Evolutionary conservation across 1,139 yeast species (phyloP).

Genomic region (Yamadazyma friedrichii): DNA sequence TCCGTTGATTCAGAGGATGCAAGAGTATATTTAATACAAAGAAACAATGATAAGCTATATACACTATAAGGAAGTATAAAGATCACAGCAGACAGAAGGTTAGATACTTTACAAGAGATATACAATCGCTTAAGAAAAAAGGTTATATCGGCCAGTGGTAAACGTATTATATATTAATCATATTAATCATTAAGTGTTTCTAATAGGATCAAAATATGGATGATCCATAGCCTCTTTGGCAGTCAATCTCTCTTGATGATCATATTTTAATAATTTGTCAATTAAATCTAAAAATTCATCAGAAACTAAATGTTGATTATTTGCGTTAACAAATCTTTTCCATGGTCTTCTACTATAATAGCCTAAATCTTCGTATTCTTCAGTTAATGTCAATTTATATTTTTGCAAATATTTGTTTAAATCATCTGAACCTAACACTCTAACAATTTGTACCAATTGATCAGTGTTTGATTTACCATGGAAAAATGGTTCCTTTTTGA

Average conservation of each 20-base stretch:
- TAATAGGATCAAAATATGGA: conserved; percentile 54
- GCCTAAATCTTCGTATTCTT: conserved; percentile 82
- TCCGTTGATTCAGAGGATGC: background rate
- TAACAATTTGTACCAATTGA: conserved; percentile 91
- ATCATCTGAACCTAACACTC: conserved; percentile 89
- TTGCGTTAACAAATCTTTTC: conserved; percentile 54
- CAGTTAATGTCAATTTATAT: conserved; percentile 73
- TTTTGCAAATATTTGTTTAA: conserved; percentile 70
- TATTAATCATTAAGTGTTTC: conserved; percentile 9
- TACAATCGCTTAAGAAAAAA: too few species aligned
- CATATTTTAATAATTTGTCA: conserved; percentile 65
- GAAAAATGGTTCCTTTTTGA: conserved; percentile 95
- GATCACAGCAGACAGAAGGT: too few species aligned
- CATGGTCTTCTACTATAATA: conserved; percentile 74
- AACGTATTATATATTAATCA: background rate
- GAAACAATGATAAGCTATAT: too few species aligned
- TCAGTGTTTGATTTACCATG: conserved; percentile 96
- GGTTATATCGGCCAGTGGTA: too few species aligned
- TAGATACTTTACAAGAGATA: too few species aligned
- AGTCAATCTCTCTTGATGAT: conserved; percentile 72
- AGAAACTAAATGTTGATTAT: conserved; percentile 52
- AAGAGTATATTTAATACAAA: background rate
- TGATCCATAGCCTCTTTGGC: conserved; percentile 85
- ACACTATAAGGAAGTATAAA: too few species aligned
- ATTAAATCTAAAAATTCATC: conserved; percentile 67